Evolutionary conservation across 345 rosid genomes (phyloP), one percentile per base, ranked within the genome.

Genomic region (Leavenworthia alabamica): DNA sequence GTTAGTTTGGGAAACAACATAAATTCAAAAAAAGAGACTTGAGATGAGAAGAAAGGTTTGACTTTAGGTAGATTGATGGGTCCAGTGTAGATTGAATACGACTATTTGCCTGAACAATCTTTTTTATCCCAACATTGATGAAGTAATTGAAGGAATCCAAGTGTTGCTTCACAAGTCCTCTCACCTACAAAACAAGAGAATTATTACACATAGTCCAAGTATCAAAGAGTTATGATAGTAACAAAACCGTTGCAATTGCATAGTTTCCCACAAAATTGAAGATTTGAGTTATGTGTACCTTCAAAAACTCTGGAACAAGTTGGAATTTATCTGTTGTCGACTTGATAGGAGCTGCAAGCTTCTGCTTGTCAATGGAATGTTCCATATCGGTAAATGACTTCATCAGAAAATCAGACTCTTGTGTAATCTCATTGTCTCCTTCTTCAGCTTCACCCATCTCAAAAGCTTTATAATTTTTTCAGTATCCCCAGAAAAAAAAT

Each of bases 81-180:
- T 84, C 85, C 0, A 64, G 39, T 33, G 45, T 46, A 3, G 89
- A 81, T 8, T 64, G 77, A 31, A 92, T 82, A 4, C 59, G 77
- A 62, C 73, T 74, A 78, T 89, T 92, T 17, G 96, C 96, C 16
- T 84, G 81, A 27, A 86, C 90, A 55, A 92, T 88, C 81, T 89
- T 92, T 70, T 83, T 82, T 7, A 92, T 92, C 13, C 90, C 96
- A 0, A 75, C 71, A 59, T 86, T 78, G 15, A 86, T 74, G 50
- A 92, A 89, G 71, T 89, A 89, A 76, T 89, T 92, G 43, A 86
- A 86, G 0, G 98, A 92, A 75, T 89, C 95, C 64, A 92, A 53
- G 55, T 86, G 98, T 49, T 92, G 95, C 85, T 86, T 92, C 83
- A 92, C 98, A 55, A 89, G 74, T 49, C 98, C 98, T 71, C 93